Conservation (phyloP, 306 rosid genomes). For the Vigna radiata region DNA sequence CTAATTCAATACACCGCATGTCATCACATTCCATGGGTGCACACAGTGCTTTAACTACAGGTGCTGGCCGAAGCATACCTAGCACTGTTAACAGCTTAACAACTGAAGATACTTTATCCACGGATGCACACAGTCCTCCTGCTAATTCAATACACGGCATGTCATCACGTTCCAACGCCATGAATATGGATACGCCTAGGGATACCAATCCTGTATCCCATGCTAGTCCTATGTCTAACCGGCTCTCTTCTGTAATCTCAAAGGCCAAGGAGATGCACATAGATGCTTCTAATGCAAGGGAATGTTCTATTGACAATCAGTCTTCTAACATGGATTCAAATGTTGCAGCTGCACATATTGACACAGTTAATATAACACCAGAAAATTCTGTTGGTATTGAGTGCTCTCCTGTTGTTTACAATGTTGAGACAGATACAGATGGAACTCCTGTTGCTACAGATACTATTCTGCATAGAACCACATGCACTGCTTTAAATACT, state of each 20-base stretch:
- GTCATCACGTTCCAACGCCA: conserved; percentile 44
- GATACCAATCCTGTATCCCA: conserved; percentile 29
- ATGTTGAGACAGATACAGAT: conserved; percentile 39
- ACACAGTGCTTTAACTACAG: conserved; percentile 42
- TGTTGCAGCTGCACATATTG: conserved; percentile 39
- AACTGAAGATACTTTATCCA: conserved; percentile 46
- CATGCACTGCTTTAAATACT: conserved; percentile 42
- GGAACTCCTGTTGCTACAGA: conserved; percentile 31
- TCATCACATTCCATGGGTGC: conserved; percentile 34
- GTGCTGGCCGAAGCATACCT: conserved; percentile 49
- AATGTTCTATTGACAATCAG: conserved; percentile 43
- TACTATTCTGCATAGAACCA: conserved; percentile 32
- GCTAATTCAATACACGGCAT: conserved; percentile 48
- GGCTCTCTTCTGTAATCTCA: conserved; percentile 45
- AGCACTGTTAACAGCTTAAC: conserved; percentile 45
- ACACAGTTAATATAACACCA: conserved; percentile 24
- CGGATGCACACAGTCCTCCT: conserved; percentile 51
- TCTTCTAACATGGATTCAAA: conserved; percentile 48
- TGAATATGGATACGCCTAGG: conserved; percentile 48
- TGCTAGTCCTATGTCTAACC: conserved; percentile 43
- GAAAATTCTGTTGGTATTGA: conserved; percentile 19
- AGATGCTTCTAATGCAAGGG: conserved; percentile 40
- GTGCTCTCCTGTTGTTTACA: conserved; percentile 44
- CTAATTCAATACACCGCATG: conserved; percentile 48
- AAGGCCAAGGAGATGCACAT: conserved; percentile 48